Percentiles rank a stretch among this genome's conserved stretches.
Evolutionary conservation across 2,329 filamentous ascomycete genomes (phyloP).

Genomic region (Diaporthe sp.): DNA sequence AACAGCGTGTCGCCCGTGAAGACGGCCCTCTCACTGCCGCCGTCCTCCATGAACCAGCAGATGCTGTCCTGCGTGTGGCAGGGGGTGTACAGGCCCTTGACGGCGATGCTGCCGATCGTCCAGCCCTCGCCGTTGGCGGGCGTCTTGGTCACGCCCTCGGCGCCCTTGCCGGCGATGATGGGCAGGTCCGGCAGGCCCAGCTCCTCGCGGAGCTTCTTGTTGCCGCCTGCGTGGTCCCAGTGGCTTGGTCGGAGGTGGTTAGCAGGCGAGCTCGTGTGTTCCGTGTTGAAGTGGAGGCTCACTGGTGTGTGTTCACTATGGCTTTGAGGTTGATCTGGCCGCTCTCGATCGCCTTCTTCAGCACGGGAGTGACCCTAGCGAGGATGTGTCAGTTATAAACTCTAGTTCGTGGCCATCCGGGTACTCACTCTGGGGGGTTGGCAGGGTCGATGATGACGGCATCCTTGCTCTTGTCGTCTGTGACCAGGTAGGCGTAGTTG

Average conservation of each 20-base stretch:
- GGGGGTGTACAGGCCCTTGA: conserved; percentile 92
- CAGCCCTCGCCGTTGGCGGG: conserved; percentile 83
- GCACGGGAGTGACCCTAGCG: conserved; percentile 68
- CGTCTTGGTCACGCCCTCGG: conserved; percentile 81
- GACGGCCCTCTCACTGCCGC: conserved; percentile 77
- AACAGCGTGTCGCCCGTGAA: conserved; percentile 98
- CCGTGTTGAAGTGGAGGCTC: conserved; percentile 51
- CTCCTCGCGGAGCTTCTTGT: conserved; percentile 74
- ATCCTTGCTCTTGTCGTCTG: conserved; percentile 83
- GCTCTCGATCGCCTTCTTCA: conserved; percentile 79
- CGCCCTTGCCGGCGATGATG: conserved; percentile 90
- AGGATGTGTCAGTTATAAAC: background rate
- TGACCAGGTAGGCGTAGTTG: conserved; percentile 88
- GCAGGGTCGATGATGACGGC: conserved; percentile 85
- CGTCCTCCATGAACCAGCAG: conserved; percentile 92
- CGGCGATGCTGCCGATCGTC: conserved; percentile 84
- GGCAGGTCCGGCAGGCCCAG: conserved; percentile 73
- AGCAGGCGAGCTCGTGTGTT: background rate
- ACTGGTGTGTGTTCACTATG: conserved; percentile 99
- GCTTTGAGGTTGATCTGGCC: conserved; percentile 85
- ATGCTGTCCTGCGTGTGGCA: conserved; percentile 99
- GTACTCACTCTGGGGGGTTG: conserved; percentile 78
- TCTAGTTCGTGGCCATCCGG: background rate
- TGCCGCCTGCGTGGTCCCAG: conserved; percentile 94
- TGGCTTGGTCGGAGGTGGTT: conserved; percentile 69